phyloP scores from a whole-genome alignment of 2,329 filamentous ascomycete species.

The Lasiodiplodia hormozganensis region DNA sequence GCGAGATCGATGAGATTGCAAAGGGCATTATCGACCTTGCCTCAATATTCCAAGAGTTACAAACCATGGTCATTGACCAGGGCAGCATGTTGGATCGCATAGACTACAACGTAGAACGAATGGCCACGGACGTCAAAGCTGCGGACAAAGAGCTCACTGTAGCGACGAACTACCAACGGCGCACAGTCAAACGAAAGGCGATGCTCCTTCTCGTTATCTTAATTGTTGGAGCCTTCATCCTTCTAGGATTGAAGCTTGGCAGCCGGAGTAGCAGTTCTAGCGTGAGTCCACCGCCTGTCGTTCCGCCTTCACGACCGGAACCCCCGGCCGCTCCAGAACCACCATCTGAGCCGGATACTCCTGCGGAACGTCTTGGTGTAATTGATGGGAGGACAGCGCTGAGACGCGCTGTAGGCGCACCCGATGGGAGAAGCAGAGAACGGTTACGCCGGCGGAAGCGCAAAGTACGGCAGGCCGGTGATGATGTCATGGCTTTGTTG shows the following conservation, averaged over 20 bases:
- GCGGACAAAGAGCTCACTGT: constrained; percentile 92
- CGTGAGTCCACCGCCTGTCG: constrained; percentile 21
- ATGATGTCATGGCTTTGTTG: constrained; percentile 27
- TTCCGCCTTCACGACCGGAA: constrained; percentile 14
- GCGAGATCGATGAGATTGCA: constrained; percentile 96
- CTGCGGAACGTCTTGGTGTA: constrained; percentile 5
- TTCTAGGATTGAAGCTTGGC: constrained; percentile 77
- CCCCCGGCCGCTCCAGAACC: constrained; percentile 11
- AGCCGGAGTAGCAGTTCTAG: constrained; percentile 18
- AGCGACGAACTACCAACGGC: constrained; percentile 86
- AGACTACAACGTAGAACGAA: constrained; percentile 91
- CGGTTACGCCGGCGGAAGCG: constrained; percentile 27
- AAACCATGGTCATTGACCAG: constrained; percentile 77
- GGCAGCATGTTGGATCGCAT: constrained; percentile 60
- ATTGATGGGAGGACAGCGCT: constrained; percentile 3
- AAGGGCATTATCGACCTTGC: constrained; percentile 97
- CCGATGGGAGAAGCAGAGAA: constrained; percentile 11
- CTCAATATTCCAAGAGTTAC: constrained; percentile 95
- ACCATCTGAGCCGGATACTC: constrained; percentile 1
- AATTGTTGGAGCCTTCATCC: constrained; percentile 84
- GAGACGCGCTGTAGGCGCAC: not conserved
- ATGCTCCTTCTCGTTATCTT: constrained; percentile 87
- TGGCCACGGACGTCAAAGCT: constrained; percentile 90
- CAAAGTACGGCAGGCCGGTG: constrained; percentile 3
- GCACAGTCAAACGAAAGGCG: constrained; percentile 88